Percentiles rank a stretch among this genome's conserved stretches.
phyloP scores from a whole-genome alignment of 2,329 filamentous ascomycete genomes.

The Colletotrichum nymphaeae region DNA sequence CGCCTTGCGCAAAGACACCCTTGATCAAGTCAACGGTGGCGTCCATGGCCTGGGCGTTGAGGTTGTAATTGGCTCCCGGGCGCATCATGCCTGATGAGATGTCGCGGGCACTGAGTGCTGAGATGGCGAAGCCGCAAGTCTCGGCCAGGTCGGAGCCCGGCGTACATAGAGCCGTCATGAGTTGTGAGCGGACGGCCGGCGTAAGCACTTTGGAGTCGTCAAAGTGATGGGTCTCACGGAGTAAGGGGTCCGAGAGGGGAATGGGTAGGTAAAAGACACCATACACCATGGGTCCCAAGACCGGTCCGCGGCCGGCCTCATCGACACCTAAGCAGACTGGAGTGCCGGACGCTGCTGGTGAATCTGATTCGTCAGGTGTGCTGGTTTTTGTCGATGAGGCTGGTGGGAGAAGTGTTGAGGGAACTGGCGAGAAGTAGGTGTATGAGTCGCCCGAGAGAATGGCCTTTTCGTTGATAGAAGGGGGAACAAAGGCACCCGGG shows the following conservation, averaged over 20 bases:
- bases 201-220: slow-evolving; percentile 96
- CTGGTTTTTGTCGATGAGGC: slow-evolving; percentile 39
- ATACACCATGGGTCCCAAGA: slow-evolving; percentile 86
- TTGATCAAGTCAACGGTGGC: slow-evolving; percentile 87
- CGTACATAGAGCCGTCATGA: slow-evolving; percentile 79
- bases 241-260: slow-evolving; percentile 75
- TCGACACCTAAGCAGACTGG: slow-evolving; percentile 86
- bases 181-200: slow-evolving; percentile 77
- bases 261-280: slow-evolving; percentile 81
- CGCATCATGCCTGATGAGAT: slow-evolving; percentile 84
- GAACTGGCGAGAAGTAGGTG: slow-evolving; percentile 77
- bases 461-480: slow-evolving; percentile 69
- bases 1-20: slow-evolving; percentile 78
- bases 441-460: slow-evolving; percentile 76
- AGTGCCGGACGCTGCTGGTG: slow-evolving; percentile 36
- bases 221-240: slow-evolving; percentile 85
- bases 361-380: slow-evolving; percentile 39
- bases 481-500: slow-evolving; percentile 68
- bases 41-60: slow-evolving; percentile 96
- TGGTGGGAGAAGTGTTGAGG: slow-evolving; percentile 65
- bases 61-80: slow-evolving; percentile 77
- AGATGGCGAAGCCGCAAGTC: slow-evolving; percentile 84
- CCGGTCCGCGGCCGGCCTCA: slow-evolving; percentile 92
- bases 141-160: slow-evolving; percentile 59
- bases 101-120: slow-evolving; percentile 84